These are phyloP conservation scores for Glonium stellatum DNA, from an alignment of 495 filamentous ascomycete species.

Conservation along the genomic window DNA sequence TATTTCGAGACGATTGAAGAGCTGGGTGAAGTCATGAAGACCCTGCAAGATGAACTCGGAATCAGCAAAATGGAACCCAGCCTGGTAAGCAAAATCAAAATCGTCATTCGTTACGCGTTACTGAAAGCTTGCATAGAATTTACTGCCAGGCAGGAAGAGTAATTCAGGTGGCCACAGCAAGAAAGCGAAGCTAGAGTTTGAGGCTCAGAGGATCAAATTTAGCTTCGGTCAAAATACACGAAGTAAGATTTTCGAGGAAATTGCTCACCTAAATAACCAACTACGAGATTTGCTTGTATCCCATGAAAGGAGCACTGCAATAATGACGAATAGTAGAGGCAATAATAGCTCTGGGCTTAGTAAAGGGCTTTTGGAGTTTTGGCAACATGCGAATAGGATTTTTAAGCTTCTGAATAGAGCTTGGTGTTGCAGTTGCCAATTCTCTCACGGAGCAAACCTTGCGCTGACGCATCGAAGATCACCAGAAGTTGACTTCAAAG, in stretches of 20 bases:
- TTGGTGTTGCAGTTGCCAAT: conserved; percentile 11
- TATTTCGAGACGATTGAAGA: conserved; percentile 1
- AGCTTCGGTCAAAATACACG: conserved; percentile 29
- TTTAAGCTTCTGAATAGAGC: conserved; percentile 7
- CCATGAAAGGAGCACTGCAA: conserved; percentile 7
- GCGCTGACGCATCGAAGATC: conserved; percentile 1
- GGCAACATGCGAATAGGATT: conserved; percentile 12
- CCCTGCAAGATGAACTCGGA: neutral
- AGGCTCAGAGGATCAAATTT: conserved; percentile 19
- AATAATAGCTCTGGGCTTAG: neutral
- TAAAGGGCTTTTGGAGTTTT: conserved; percentile 5
- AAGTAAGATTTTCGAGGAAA: conserved; percentile 27
- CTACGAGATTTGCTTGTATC: conserved; percentile 12
- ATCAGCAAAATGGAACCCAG: neutral
- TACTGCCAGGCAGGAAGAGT: neutral
- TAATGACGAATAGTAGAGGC: neutral
- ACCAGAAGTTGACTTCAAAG: conserved; percentile 3
- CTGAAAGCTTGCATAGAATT: neutral
- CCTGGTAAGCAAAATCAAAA: neutral
- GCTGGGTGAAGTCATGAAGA: neutral
- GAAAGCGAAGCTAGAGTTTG: neutral
- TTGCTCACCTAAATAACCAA: conserved; percentile 12
- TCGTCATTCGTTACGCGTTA: neutral
- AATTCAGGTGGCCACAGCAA: neutral
- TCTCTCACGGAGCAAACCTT: conserved; percentile 3